These are phyloP conservation scores for Novymonas esmeraldas DNA, from an alignment of 208 protist species.

Conservation along the genomic window DNA sequence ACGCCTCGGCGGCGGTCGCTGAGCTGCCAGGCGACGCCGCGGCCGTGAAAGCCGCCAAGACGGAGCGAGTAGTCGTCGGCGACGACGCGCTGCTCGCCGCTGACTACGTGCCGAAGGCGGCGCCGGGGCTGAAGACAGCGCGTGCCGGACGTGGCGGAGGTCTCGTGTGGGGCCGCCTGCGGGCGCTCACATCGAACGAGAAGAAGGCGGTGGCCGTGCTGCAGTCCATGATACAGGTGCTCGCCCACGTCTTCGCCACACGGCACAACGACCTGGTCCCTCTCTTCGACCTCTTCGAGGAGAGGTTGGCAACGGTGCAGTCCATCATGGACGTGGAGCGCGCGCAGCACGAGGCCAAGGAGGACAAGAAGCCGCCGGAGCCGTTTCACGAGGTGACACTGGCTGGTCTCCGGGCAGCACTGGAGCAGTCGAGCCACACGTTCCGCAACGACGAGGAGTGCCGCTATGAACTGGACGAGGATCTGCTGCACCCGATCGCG, in stretches of 20 bases:
- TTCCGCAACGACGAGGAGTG: conserved; percentile 82
- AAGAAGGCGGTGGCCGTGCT: conserved; percentile 76
- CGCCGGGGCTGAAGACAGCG: neutral
- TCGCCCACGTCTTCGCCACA: conserved; percentile 75
- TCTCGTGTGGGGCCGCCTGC: conserved; percentile 58
- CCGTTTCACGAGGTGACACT: conserved; percentile 73
- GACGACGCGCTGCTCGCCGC: neutral
- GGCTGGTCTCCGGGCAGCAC: conserved; percentile 32
- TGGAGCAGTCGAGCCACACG: conserved; percentile 40
- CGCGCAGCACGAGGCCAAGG: conserved; percentile 43
- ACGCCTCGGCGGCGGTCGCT: conserved; percentile 1
- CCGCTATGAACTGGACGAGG: conserved; percentile 84
- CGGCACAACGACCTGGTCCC: conserved; percentile 79
- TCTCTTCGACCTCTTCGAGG: conserved; percentile 69
- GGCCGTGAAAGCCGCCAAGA: conserved; percentile 11
- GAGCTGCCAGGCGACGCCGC: neutral
- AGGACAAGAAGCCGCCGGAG: conserved; percentile 49
- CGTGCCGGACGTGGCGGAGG: neutral
- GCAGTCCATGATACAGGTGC: conserved; percentile 71
- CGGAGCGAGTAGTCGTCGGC: neutral
- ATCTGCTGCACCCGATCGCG: conserved; percentile 85
- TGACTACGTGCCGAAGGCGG: neutral
- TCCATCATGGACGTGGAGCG: conserved; percentile 65
- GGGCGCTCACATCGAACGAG: conserved; percentile 53
- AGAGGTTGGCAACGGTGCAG: conserved; percentile 44